Evolutionary conservation across 345 rosid species (phyloP), one percentile per base, ranked within the genome.

Genomic region (Salix caprea): DNA sequence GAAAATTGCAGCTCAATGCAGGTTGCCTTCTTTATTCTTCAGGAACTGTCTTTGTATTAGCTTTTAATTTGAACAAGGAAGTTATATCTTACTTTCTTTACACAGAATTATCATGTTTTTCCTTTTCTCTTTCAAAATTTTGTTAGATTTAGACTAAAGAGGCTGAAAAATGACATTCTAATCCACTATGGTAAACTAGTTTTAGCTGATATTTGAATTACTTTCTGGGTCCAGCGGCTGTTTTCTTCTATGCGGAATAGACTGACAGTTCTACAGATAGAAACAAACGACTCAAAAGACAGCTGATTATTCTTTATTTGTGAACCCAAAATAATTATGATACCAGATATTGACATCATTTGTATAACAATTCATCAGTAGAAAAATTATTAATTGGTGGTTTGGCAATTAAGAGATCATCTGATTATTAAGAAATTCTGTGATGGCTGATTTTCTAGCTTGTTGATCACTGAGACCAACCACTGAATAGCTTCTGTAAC

Each of bases 1-100:
- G 65, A 96, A 96, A 89, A 92, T 94, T 87, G 98, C 97, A 14
- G 97, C 99, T 48, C 98, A 96, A 67, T 96, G 98, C 95, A 92
- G 99, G 99, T 95, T 75, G 15, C 32, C 39, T 36, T 14, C 72
- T 11, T n/a, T 56, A n/a, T 21, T 56, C 62, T n/a, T 56, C 62
- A n/a, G 23, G 14, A 9, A 2, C 28, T 23, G 1, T 56, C 62
- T 8, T 9, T 56, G 26, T 56, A 13, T n/a, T 8, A 8, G 62
- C 28, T 56, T 3, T n/a, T 3, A 21, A 13, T 40, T 56, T 13
- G 5, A 56, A 56, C 62, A 56, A n/a, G 26, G 28, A 26, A 8
- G 14, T 26, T 56, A 4, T 56, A 56, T 56, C 62, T 9, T 56
- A 24, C 28, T 9, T 54, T 21, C 13, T 56, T 24, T 56, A 8